Base-by-base conservation (phyloP, 192 early-diverging fungal species). In the Tieghemiomyces parasiticus region DNA sequence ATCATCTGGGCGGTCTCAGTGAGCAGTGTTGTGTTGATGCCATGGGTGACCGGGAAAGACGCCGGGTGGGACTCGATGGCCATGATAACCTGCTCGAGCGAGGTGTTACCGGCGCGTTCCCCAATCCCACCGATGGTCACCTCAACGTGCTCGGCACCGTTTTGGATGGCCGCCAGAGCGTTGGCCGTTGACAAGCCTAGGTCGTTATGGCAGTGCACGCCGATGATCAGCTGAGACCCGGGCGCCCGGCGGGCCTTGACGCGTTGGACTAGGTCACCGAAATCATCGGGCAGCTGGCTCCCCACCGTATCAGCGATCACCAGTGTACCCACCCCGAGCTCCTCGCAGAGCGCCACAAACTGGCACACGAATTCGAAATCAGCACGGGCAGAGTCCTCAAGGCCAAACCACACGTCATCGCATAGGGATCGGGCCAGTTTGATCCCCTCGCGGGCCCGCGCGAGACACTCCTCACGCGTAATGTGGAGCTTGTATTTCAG, bases 301-400 rank as follows among this genome's bases (percentile, higher is more conserved):
- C 94, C 94, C 32, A 97, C 94, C 0, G 94, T 97, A 66, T 97
- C 94, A 10, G 94, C 91, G 56, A 97, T 93, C 67, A 95, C 95
- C 51, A 97, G 72, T 4, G 92, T 97, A 3, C 88, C 90, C 14
- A 91, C 94, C 33, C 93, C 93, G 13, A 92, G 90, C 61, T 79
- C 76, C 60, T 89, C 85, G 34, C 93, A 91, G 35, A 79, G 78
- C 1, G 72, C 80, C 31, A 97, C 71, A 14, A 95, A 84, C 62
- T 80, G 61, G 68, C 84, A 87, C 67, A 97, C 65, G 63, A 97
- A 97, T 28, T 81, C 88, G n/a, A 67, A 78, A 63, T 97, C 92
- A 50, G 81, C 84, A 26, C 94, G 77, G 35, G 89, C 91, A 35
- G 88, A 89, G 73, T 97, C 94, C 69, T 97, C 94, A 45, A 90